Evolutionary conservation across 768 basidiomycete species (phyloP), one percentile per base, ranked within the genome.

Genomic region (Sporobolomyces roseus): DNA sequence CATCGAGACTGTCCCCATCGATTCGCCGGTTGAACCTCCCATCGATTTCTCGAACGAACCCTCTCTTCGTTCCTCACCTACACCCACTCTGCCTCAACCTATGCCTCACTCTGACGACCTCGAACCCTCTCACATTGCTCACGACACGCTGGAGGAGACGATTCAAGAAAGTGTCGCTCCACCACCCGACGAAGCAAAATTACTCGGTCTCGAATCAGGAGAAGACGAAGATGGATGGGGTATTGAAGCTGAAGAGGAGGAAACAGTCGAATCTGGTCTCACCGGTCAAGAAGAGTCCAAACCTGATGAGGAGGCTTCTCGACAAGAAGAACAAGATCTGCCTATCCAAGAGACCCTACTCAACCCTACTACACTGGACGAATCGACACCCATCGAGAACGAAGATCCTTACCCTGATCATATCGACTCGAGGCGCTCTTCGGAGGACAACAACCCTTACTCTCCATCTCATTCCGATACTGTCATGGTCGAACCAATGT

Each of bases 181-280:
- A 2, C 25, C 53, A 7, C 14, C 49, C 38, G 63, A 66, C 56
- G 69, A 66, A 45, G 52, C 60, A 48, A 55, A 33, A 0, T 50
- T 41, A 3, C 52, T 68, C 45, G 51, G 63, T 29, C 46, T 51
- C n/a, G 56, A 38, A 7, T 61, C 33, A 10, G 64, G 61, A n/a
- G 66, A 65, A 30, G 75, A 74, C 17, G 76, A 74, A 1, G 78
- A 79, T n/a, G 76, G 73, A 0, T 80, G 79, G 79, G 76, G 71
- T 0, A 75, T 79, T 61, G 78, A 78, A 25, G 77, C 66, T 14
- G 64, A 71, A 14, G 55, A 36, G 33, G 55, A 58, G 17, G 23
- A 59, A 32, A 25, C 65, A 27, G 48, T 60, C 72, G 25, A 51
- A 13, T 41, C 49, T 2, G 64, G 38, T 19, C 35, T 46, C n/a